Conservation (phyloP, 2,329 filamentous ascomycete genomes). For the Phaeoacremonium minimum region DNA sequence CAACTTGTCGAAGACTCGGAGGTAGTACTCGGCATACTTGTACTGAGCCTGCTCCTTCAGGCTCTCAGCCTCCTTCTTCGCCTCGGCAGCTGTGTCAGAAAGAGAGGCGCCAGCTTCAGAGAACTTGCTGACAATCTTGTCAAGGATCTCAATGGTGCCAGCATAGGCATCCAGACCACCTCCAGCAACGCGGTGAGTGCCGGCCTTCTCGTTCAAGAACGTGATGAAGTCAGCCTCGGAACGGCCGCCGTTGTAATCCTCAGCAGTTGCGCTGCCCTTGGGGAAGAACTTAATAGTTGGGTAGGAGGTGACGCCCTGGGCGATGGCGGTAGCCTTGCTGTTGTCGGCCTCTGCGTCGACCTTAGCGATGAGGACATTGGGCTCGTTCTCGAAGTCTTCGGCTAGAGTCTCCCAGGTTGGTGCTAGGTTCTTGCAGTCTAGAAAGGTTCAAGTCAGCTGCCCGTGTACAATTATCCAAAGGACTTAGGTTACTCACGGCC, state of each 20-base stretch:
- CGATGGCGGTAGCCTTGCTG: conserved; percentile 71
- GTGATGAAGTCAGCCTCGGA: conserved; percentile 70
- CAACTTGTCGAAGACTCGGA: conserved; percentile 85
- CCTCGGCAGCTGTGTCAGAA: conserved; percentile 62
- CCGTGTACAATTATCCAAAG: no score
- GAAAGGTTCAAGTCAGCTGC: conserved; percentile 5
- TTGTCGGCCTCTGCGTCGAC: conserved; percentile 89
- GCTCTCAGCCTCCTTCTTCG: conserved; percentile 64
- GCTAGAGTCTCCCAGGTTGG: conserved; percentile 88
- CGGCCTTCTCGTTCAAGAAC: conserved; percentile 85
- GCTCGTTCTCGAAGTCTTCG: conserved; percentile 72
- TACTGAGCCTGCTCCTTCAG: conserved; percentile 59
- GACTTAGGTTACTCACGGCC: conserved; percentile 66
- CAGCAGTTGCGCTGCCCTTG: conserved; percentile 69
- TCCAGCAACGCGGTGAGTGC: conserved; percentile 77
- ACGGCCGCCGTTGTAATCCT: conserved; percentile 72
- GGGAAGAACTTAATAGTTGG: conserved; percentile 98
- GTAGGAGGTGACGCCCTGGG: conserved; percentile 78
- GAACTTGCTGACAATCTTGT: conserved; percentile 72
- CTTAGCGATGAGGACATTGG: conserved; percentile 83
- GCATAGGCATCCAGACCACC: conserved; percentile 75
- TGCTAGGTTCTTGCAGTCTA: conserved; percentile 95
- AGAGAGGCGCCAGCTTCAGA: conserved; percentile 54
- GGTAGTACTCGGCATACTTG: conserved; percentile 91
- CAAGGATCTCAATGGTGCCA: conserved; percentile 77